Evolutionary conservation across 2,329 filamentous ascomycete genomes (phyloP), one percentile per base, ranked within the genome.

Genomic region (Calonectria crousiana): DNA sequence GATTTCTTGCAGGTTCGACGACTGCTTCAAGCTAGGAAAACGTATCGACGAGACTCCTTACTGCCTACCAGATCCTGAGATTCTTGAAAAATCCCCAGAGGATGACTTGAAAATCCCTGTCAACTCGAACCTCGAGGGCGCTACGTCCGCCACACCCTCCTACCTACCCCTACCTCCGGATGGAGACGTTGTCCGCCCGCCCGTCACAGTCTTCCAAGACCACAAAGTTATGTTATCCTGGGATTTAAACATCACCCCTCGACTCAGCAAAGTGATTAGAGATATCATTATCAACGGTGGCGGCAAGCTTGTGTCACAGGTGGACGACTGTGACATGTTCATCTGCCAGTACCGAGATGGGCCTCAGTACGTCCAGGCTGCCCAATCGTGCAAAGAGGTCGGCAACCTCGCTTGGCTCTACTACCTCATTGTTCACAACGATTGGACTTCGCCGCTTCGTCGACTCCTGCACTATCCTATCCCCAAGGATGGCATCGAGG

Each of bases 391-490:
- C 70, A 98, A 96, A 80, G 93, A 96, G 52, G 95, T 99, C 16
- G 97, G 96, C 20, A 99, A 97, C 82, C 87, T 99, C 28, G 93
- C 95, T 0, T 99, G 97, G 97, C 89, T 99, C 16, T 98, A 97
- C 84, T 93, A 96, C 84, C 88, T 99, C 69, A 97, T 98, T 82
- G 95, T 95, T 3, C 92, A 94, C 78, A 96, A 98, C 81, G 89
- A 92, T 75, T 99, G 96, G 95, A 96, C 95, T 2, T 96, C 94
- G 16, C 96, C 97, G 0, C 88, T 95, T 73, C 92, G 92, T 53
- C 93, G 95, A 65, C 89, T 98, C 36, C 88, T 99, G 30, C 97
- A 99, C 82, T 99, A 99, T 78, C 97, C 97, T 0, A 83, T 98
- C 18, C 94, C 96, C 6, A 91, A 90, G 60, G 84, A 92, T 11